These are phyloP conservation scores for Achaetomiella virescens DNA, from an alignment of 495 filamentous ascomycete species.

Conservation along the genomic window DNA sequence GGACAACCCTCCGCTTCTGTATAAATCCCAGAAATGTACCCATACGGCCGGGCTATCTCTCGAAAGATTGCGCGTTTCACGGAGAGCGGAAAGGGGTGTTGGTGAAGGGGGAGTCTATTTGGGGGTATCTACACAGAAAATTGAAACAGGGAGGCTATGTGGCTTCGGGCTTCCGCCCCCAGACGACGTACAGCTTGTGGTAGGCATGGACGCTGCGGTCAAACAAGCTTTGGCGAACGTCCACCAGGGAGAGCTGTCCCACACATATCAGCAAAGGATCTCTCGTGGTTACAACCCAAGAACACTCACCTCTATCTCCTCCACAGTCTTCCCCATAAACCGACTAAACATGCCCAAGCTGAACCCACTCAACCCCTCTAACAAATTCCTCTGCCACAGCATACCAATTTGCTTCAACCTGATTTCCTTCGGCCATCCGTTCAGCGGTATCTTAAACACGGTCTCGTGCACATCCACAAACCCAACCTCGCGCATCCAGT, in stretches of 20 bases:
- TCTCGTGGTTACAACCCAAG: not conserved
- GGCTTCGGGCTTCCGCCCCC: conserved; percentile 46
- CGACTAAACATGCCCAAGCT: conserved; percentile 23
- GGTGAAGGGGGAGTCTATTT: no score
- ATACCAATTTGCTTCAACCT: conserved; percentile 29
- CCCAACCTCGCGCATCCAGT: conserved; percentile 54
- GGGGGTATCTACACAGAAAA: not conserved
- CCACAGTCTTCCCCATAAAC: conserved; percentile 35
- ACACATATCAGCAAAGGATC: conserved; percentile 12
- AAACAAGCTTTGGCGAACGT: conserved; percentile 50
- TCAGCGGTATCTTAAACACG: conserved; percentile 51
- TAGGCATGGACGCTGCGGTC: conserved; percentile 52
- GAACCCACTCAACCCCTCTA: conserved; percentile 28
- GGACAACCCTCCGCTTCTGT: no score
- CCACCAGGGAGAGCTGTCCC: conserved; percentile 50
- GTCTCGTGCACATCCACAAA: conserved; percentile 58
- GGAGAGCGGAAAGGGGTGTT: no score
- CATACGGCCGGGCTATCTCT: no score
- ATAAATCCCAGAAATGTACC: no score
- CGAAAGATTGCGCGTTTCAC: no score
- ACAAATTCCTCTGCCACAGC: conserved; percentile 32
- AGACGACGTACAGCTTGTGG: conserved; percentile 48
- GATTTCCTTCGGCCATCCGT: conserved; percentile 40
- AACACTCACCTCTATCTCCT: conserved; percentile 37
- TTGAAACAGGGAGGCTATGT: not conserved